A percentile compares a stretch with the other conserved stretches of the same genome.
Conservation (phyloP, 345 rosid genomes). For the Eucalyptus dawsonii region DNA sequence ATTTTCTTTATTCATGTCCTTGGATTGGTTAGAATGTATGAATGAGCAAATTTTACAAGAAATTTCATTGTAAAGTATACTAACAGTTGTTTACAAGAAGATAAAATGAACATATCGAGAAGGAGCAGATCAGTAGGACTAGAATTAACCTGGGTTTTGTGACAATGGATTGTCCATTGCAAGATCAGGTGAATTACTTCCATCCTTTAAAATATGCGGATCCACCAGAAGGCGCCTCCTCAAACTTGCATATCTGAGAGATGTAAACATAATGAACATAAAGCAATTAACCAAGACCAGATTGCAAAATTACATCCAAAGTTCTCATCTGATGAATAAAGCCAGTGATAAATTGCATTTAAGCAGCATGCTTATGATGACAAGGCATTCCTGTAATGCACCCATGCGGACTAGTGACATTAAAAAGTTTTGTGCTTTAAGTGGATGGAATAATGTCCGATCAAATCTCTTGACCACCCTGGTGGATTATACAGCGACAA, state of each 20-base stretch:
- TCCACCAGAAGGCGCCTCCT: conserved; percentile 72
- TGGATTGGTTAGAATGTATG: neutral
- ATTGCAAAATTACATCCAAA: neutral
- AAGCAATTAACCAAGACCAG: neutral
- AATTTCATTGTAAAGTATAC: neutral
- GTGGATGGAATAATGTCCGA: neutral
- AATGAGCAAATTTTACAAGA: neutral
- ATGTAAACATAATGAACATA: neutral
- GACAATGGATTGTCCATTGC: conserved; percentile 86
- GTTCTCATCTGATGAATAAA: neutral
- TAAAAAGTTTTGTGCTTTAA: neutral
- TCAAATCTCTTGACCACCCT: neutral
- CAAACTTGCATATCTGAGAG: conserved; percentile 66
- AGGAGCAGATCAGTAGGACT: neutral
- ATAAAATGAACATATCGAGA: neutral
- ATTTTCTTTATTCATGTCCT: neutral
- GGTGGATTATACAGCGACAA: neutral
- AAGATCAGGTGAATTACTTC: conserved; percentile 51
- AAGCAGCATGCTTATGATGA: neutral
- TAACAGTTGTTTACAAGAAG: neutral
- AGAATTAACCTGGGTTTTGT: conserved; percentile 77
- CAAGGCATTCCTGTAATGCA: neutral
- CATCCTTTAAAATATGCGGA: conserved; percentile 59
- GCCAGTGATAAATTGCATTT: neutral
- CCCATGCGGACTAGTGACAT: neutral